Conservation (phyloP, 805 yeast species). For the Suhomyces sp. region DNA sequence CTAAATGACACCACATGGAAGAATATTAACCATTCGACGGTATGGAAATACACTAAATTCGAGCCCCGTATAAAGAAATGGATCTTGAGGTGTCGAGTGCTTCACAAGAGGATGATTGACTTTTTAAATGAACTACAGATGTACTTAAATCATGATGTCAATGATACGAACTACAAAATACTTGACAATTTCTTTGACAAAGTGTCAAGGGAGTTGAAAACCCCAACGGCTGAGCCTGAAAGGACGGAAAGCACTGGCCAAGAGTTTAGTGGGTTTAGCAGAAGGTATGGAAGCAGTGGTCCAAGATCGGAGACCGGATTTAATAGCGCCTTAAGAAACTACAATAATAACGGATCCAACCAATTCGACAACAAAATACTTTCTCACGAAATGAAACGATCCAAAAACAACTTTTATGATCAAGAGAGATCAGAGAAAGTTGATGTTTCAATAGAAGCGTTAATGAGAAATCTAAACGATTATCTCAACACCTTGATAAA, state of each 20-base stretch:
- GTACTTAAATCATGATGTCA: conserved; percentile 57
- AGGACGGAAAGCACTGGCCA: not conserved
- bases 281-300: not conserved
- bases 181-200: conserved; percentile 28
- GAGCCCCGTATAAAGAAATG: conserved; percentile 46
- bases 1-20: conserved; percentile 67
- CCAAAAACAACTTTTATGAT: not conserved
- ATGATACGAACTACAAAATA: conserved; percentile 51
- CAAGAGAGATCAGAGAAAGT: conserved; percentile 9
- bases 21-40: conserved; percentile 58
- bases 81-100: conserved; percentile 51
- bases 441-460: conserved; percentile 26
- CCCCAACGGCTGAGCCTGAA: conserved; percentile 11
- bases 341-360: conserved; percentile 17
- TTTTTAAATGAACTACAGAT: conserved; percentile 54
- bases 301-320: not conserved
- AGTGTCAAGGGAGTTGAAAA: conserved; percentile 7
- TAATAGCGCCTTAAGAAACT: conserved; percentile 6
- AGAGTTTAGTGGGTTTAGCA: not conserved
- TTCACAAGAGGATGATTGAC: conserved; percentile 57
- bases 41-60: conserved; percentile 59
- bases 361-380: conserved; percentile 21
- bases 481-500: conserved; percentile 62
- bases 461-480: conserved; percentile 46
- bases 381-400: conserved; percentile 1